Evolutionary conservation across 768 basidiomycete species (phyloP).

Genomic region (Mycena polygramma): DNA sequence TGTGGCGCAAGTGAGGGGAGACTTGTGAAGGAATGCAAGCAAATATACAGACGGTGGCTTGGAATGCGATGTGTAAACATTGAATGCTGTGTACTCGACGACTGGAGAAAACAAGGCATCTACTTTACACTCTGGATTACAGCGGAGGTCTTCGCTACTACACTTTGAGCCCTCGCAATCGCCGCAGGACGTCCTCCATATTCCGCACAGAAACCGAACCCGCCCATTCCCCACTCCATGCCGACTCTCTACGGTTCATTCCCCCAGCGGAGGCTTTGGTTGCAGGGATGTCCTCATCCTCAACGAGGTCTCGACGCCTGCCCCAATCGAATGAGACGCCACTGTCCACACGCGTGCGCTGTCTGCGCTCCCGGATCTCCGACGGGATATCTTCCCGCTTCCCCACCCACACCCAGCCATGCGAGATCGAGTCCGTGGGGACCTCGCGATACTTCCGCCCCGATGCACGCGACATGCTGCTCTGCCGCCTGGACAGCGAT

Average conservation of each 20-base stretch:
- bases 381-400: conserved; percentile 14
- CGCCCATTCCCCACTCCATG: conserved; percentile 30
- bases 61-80: no score
- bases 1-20: no score
- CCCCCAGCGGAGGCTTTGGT: not conserved
- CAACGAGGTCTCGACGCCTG: not conserved
- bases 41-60: no score
- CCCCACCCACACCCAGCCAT: conserved; percentile 33
- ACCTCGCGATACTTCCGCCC: not conserved
- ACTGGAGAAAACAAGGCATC: no score
- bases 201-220: conserved; percentile 3
- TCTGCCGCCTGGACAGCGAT: not conserved
- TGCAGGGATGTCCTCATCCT: not conserved
- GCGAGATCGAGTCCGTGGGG: conserved; percentile 18
- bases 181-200: conserved; percentile 21
- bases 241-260: conserved; percentile 17
- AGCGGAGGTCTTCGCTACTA: not conserved
- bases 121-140: no score
- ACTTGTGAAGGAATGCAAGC: no score
- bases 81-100: no score
- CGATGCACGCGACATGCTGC: not conserved
- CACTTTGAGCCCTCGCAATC: conserved; percentile 5
- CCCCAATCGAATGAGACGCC: conserved; percentile 15
- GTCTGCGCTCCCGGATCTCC: not conserved
- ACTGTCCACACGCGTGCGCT: conserved; percentile 4